A percentile compares a stretch with the other conserved stretches of the same genome.
phyloP scores from a whole-genome alignment of 352 stramenopile species.

The Globisporangium cystogenes region DNA sequence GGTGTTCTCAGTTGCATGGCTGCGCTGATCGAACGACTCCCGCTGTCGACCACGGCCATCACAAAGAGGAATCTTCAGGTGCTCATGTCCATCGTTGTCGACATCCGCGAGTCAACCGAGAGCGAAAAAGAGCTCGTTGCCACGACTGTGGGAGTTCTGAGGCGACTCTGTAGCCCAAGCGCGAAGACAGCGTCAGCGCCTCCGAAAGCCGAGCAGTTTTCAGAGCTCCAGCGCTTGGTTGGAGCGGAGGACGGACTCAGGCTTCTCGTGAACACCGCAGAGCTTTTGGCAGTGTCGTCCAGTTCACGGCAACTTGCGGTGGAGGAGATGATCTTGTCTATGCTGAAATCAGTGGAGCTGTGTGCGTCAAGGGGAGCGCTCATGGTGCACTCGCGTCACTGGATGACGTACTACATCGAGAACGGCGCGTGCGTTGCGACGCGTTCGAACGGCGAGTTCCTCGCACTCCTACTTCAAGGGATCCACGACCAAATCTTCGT shows the following conservation, averaged over 20 bases:
- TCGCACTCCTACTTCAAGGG: slow-evolving; percentile 8
- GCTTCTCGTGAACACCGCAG: slow-evolving; percentile 8
- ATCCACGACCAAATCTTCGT: slow-evolving; percentile 9
- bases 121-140: not conserved
- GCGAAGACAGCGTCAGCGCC: not conserved
- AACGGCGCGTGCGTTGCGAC: slow-evolving; percentile 9
- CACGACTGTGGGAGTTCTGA: not conserved
- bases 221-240: slow-evolving; percentile 9
- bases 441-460: slow-evolving; percentile 5
- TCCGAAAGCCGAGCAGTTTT: slow-evolving; percentile 1
- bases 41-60: not conserved
- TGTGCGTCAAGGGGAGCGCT: slow-evolving; percentile 1
- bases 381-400: slow-evolving; percentile 15
- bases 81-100: slow-evolving; percentile 2
- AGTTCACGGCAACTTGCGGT: slow-evolving; percentile 6
- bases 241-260: slow-evolving; percentile 9
- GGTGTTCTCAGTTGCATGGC: slow-evolving; percentile 3
- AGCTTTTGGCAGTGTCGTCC: slow-evolving; percentile 1
- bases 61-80: slow-evolving; percentile 13
- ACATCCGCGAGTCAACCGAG: not conserved
- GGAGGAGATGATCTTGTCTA: slow-evolving; percentile 11
- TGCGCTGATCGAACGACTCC: slow-evolving; percentile 5
- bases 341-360: slow-evolving; percentile 13
- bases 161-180: slow-evolving; percentile 5
- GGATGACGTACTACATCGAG: slow-evolving; percentile 15